A percentile compares a stretch with the other conserved stretches of the same genome.
Evolutionary conservation across 1,284 basidiomycete genomes (phyloP).

Genomic region (Malassezia yamatoensis): DNA sequence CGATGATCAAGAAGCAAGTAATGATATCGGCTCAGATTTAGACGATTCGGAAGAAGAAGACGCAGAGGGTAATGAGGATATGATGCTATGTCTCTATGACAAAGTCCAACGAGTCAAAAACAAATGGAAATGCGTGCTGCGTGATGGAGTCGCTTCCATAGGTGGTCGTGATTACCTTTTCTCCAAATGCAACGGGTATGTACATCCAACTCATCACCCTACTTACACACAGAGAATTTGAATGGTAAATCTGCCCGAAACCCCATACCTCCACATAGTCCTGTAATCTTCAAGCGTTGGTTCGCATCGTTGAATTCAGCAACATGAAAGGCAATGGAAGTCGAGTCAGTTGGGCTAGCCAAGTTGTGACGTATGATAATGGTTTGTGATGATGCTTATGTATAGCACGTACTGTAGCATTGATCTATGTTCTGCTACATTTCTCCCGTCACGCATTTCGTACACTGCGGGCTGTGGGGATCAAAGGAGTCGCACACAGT

Average conservation of each 20-base stretch:
- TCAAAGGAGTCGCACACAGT: background rate
- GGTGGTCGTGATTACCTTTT: slow-evolving; percentile 97
- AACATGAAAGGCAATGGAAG: background rate
- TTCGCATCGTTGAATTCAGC: no score
- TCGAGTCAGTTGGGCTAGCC: background rate
- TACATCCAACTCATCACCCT: background rate
- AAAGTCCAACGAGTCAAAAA: slow-evolving; percentile 98
- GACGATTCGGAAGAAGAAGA: slow-evolving; percentile 72
- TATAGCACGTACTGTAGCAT: slow-evolving; percentile 5
- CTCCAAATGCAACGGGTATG: slow-evolving; percentile 65
- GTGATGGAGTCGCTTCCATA: slow-evolving; percentile 94
- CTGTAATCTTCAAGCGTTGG: background rate
- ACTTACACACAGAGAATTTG: slow-evolving; percentile 13
- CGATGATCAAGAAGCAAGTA: slow-evolving; percentile 50
- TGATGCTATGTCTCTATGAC: slow-evolving; percentile 96
- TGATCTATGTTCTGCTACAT: slow-evolving; percentile 8
- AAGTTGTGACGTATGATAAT: slow-evolving; percentile 1
- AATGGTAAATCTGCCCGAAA: slow-evolving; percentile 9
- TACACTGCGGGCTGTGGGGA: slow-evolving; percentile 6
- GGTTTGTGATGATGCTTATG: background rate
- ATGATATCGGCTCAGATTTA: slow-evolving; percentile 89
- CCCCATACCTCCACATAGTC: slow-evolving; percentile 1
- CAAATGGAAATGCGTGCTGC: slow-evolving; percentile 99
- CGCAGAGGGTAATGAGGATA: slow-evolving; percentile 58
- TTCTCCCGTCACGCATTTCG: slow-evolving; percentile 7